Evolutionary conservation across 2,329 filamentous ascomycete genomes (phyloP).

Genomic region (Trichophyton benhamiae): DNA sequence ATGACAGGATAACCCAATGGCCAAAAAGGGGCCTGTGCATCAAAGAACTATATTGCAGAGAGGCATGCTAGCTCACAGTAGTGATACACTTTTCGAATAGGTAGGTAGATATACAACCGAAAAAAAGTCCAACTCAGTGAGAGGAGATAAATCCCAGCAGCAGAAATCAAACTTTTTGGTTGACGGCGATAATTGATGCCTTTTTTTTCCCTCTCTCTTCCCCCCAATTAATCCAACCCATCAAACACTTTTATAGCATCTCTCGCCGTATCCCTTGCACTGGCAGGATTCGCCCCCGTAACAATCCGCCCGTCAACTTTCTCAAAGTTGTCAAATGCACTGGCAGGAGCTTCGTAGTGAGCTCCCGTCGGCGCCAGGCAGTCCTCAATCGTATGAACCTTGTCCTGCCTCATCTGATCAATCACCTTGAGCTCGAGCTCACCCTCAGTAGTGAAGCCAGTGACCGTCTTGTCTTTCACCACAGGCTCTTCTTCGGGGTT

Average conservation of each 20-base stretch:
- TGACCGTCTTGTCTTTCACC: constrained; percentile 28
- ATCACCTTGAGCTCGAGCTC: constrained; percentile 26
- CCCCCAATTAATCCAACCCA: constrained; percentile 5
- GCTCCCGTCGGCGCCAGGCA: constrained; percentile 8
- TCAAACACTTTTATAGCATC: constrained; percentile 31
- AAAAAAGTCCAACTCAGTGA: too few species aligned
- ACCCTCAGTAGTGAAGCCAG: constrained; percentile 30
- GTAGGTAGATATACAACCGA: too few species aligned
- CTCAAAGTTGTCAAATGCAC: constrained; percentile 13
- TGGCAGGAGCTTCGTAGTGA: constrained; percentile 9
- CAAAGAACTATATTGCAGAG: too few species aligned
- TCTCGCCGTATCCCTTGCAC: constrained; percentile 28
- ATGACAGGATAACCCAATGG: too few species aligned
- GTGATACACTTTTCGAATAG: too few species aligned
- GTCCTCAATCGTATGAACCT: constrained; percentile 14
- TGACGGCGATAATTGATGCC: too few species aligned
- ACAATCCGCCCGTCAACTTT: constrained; percentile 21
- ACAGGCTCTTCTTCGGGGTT: constrained; percentile 22
- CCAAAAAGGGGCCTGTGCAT: too few species aligned
- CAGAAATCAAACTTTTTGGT: not conserved
- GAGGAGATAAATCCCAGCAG: not conserved
- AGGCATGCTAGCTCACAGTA: too few species aligned
- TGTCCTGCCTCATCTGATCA: constrained; percentile 20
- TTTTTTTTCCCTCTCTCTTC: too few species aligned
- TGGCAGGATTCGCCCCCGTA: constrained; percentile 34